phyloP scores from a whole-genome alignment of 2,329 filamentous ascomycete genomes.

The Fusarium sarcochroum region DNA sequence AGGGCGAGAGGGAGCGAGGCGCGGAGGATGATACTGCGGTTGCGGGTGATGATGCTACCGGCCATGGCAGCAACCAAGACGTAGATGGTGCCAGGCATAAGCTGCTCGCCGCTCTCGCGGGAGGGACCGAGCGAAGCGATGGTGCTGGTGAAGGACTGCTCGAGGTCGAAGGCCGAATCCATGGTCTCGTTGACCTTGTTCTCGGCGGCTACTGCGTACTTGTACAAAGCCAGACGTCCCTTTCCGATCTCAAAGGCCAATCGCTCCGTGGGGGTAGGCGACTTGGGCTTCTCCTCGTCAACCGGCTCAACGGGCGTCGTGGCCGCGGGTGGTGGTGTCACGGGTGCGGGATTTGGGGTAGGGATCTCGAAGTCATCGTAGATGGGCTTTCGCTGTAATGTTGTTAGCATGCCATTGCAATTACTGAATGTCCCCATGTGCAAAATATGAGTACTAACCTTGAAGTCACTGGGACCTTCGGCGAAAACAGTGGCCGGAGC shows the following conservation, averaged over 20 bases:
- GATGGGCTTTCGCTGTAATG: slow-evolving; percentile 74
- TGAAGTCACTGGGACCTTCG: slow-evolving; percentile 61
- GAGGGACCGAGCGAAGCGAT: slow-evolving; percentile 89
- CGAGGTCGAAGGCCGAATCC: slow-evolving; percentile 84
- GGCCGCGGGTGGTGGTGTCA: slow-evolving; percentile 50
- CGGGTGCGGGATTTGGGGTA: slow-evolving; percentile 52
- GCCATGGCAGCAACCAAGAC: slow-evolving; percentile 96
- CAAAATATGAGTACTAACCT: slow-evolving; percentile 46
- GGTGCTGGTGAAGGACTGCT: slow-evolving; percentile 91
- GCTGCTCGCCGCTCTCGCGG: slow-evolving; percentile 85
- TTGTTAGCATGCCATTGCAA: slow-evolving; percentile 15
- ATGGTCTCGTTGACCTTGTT: slow-evolving; percentile 86
- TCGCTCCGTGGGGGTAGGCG: slow-evolving; percentile 88
- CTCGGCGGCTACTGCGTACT: slow-evolving; percentile 80
- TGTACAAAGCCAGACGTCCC: slow-evolving; percentile 84
- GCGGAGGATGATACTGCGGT: slow-evolving; percentile 87
- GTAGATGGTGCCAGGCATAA: slow-evolving; percentile 92
- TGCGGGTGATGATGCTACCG: slow-evolving; percentile 89
- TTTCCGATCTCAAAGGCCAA: slow-evolving; percentile 86
- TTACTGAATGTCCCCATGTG: background rate
- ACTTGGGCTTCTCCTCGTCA: slow-evolving; percentile 54
- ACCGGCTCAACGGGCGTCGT: slow-evolving; percentile 51
- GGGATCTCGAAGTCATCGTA: slow-evolving; percentile 78
- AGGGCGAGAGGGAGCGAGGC: slow-evolving; percentile 82
- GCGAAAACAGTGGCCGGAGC: slow-evolving; percentile 64